Evolutionary conservation across 108 stramenopile genomes (phyloP), one percentile per base, ranked within the genome.

Genomic region (Nitzschia palea): DNA sequence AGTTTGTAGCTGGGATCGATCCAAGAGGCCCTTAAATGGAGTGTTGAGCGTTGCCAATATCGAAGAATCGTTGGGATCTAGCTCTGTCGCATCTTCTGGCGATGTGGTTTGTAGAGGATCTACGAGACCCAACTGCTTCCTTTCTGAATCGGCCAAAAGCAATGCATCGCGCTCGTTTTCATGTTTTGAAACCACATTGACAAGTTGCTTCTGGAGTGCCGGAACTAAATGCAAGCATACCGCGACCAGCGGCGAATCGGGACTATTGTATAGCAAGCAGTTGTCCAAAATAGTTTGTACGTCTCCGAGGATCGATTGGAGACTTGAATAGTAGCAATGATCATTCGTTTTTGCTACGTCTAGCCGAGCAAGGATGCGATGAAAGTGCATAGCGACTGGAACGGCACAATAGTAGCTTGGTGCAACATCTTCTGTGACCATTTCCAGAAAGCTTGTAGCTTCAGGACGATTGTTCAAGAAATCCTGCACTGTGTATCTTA

Each of bases 261-360:
- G 82, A 25, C 54, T 76, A 70, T 86, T 86, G 74, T 81, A 86
- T 33, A 83, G 59, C 15, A 81, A 3, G 47, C 86, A 86, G 36
- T 86, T 86, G 8, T 81, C 79, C 26, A 53, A 37, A 12, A 86
- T 75, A 4, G 42, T 23, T 23, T 56, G 53, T 2, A 86, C 25
- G 63, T 86, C 86, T 10, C 48, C 28, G 27, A 81, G 48, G 2
- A 86, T 23, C 9, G 80, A 45, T 20, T 81, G 80, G 22, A 81
- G 44, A 8, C 65, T 74, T 48, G 80, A 54, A 37, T 86, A 86
- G 57, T 76, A 80, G 29, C 80, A 81, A 1, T 40, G 8, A 4
- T 32, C 45, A 23, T 42, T 29, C 2, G 36, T 32, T 14, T 52
- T 31, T 17, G 55, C 29, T 36, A 26, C 36, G 30, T 59, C 62